Evolutionary conservation across 495 filamentous ascomycete species (phyloP).

Genomic region (Tetracladium setigerum): DNA sequence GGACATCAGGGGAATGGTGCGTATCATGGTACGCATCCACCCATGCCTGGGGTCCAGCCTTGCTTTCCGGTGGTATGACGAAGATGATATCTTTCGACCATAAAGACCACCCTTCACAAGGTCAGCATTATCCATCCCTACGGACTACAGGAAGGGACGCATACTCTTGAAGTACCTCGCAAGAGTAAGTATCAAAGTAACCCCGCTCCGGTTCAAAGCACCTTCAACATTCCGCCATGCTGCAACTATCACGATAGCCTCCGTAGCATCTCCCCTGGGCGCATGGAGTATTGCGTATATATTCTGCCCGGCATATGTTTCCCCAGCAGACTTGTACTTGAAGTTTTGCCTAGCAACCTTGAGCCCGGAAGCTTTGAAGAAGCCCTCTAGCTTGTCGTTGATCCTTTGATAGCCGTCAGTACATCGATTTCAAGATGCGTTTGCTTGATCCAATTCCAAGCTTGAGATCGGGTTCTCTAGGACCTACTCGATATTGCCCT

Average conservation of each 20-base stretch:
- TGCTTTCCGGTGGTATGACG: slow-evolving; percentile 80
- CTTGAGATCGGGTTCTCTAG: not conserved
- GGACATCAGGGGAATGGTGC: slow-evolving; percentile 57
- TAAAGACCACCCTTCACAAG: slow-evolving; percentile 70
- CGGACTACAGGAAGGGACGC: slow-evolving; percentile 8
- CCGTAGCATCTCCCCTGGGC: slow-evolving; percentile 93
- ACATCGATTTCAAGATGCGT: slow-evolving; percentile 7
- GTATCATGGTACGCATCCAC: slow-evolving; percentile 94
- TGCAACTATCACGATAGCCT: slow-evolving; percentile 87
- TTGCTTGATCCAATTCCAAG: not conserved
- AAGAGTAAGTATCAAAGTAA: slow-evolving; percentile 77
- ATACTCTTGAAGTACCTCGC: slow-evolving; percentile 86
- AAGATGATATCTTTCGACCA: slow-evolving; percentile 99
- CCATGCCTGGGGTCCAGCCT: slow-evolving; percentile 90
- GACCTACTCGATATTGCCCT: slow-evolving; percentile 40
- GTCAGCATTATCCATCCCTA: slow-evolving; percentile 17
- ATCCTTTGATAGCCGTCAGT: slow-evolving; percentile 33
- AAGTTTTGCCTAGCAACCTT: slow-evolving; percentile 83
- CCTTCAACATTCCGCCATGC: slow-evolving; percentile 81
- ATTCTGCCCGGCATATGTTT: slow-evolving; percentile 75
- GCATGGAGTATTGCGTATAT: slow-evolving; percentile 93
- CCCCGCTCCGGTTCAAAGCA: slow-evolving; percentile 75
- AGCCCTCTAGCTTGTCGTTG: slow-evolving; percentile 61
- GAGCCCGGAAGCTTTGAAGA: slow-evolving; percentile 68
- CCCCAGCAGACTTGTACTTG: slow-evolving; percentile 65